Evolutionary conservation across 192 early-diverging fungal genomes (phyloP).

Genomic region (Coemansia sp.): DNA sequence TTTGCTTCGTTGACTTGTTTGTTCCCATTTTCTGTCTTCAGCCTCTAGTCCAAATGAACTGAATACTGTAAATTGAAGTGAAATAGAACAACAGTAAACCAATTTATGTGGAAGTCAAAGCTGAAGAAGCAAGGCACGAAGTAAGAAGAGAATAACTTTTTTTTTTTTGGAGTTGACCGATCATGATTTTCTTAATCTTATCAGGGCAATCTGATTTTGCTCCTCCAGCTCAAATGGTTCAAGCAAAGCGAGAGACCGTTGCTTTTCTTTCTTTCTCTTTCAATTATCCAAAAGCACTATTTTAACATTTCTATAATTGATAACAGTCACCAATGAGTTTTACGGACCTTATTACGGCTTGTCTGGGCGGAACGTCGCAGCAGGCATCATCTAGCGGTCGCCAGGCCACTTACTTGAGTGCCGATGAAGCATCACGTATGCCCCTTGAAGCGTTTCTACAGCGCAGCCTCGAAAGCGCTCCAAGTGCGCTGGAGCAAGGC

Average conservation of each 20-base stretch:
- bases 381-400: slow-evolving; percentile 8
- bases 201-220: too few species aligned
- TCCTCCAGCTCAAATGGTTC: too few species aligned
- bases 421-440: slow-evolving; percentile 48
- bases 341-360: slow-evolving; percentile 30
- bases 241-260: too few species aligned
- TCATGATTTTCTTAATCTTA: too few species aligned
- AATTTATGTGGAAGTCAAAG: background rate
- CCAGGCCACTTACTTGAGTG: slow-evolving; percentile 44
- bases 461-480: slow-evolving; percentile 49
- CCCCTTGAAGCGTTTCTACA: slow-evolving; percentile 48
- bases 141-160: too few species aligned
- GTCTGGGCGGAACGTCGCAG: slow-evolving; percentile 26
- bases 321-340: slow-evolving; percentile 47
- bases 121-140: background rate
- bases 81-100: background rate
- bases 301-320: background rate
- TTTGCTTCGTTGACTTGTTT: slow-evolving; percentile 66
- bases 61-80: background rate
- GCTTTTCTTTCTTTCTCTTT: background rate
- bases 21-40: slow-evolving; percentile 35
- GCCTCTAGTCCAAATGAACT: background rate
- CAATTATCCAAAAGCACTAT: background rate
- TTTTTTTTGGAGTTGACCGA: too few species aligned
- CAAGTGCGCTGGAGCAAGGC: slow-evolving; percentile 34